Conservation (phyloP, 2,329 filamentous ascomycete genomes). For the Lachnellula arida region DNA sequence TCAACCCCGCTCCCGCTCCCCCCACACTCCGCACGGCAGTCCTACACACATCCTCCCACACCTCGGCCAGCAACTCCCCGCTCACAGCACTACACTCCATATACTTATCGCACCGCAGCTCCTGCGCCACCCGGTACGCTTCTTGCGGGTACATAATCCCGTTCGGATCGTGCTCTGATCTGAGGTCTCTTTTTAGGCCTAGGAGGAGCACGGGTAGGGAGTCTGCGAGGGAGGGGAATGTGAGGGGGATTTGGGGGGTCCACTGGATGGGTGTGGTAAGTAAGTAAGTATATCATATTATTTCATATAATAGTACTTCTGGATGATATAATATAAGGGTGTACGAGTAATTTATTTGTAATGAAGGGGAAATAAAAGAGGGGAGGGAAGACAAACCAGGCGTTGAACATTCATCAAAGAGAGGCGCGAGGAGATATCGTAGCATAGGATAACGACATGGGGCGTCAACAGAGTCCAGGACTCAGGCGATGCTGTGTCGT, state of each 20-base stretch:
- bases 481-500: slow-evolving; percentile 54
- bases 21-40: slow-evolving; percentile 48
- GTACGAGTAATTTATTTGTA: not conserved
- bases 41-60: slow-evolving; percentile 56
- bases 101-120: slow-evolving; percentile 57
- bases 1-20: slow-evolving; percentile 41
- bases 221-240: slow-evolving; percentile 40
- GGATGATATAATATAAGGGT: not conserved
- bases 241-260: slow-evolving; percentile 48
- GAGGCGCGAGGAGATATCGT: slow-evolving; percentile 54
- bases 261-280: slow-evolving; percentile 39
- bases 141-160: slow-evolving; percentile 59
- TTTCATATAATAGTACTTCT: not conserved
- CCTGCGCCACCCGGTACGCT: slow-evolving; percentile 51
- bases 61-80: slow-evolving; percentile 52
- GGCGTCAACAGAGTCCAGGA: slow-evolving; percentile 56
- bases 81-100: slow-evolving; percentile 60
- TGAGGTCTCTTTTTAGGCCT: slow-evolving; percentile 57
- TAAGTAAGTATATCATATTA: not conserved
- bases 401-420: slow-evolving; percentile 55
- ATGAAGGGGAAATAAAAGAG: not conserved
- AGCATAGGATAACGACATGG: slow-evolving; percentile 56
- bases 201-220: slow-evolving; percentile 50
- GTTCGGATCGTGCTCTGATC: slow-evolving; percentile 52
- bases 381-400: slow-evolving; percentile 44